These are phyloP conservation scores for Globisporangium sylvaticum DNA, from an alignment of 352 stramenopile genomes.

Conservation along the genomic window DNA sequence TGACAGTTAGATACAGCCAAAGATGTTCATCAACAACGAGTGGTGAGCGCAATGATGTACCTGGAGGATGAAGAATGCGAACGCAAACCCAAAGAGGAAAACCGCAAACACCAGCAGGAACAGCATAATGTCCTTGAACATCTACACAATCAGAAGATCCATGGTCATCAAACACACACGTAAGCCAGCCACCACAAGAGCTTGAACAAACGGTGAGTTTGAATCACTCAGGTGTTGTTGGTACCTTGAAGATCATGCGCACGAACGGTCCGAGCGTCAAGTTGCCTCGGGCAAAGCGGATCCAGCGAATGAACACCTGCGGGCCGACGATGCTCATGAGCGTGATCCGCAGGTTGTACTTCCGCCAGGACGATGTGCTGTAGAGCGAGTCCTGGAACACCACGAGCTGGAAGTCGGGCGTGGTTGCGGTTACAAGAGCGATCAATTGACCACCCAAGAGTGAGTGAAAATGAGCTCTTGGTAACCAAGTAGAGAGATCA, in stretches of 20 bases:
- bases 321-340: conserved; percentile 76
- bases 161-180: no score
- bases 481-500: not conserved
- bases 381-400: conserved; percentile 68
- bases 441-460: not conserved
- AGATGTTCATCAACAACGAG: no score
- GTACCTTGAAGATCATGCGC: conserved; percentile 83
- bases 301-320: conserved; percentile 80
- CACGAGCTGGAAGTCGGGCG: conserved; percentile 44
- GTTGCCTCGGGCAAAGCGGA: conserved; percentile 74
- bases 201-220: no score
- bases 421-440: conserved; percentile 7
- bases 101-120: conserved; percentile 76
- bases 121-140: conserved; percentile 75
- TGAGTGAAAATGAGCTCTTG: not conserved
- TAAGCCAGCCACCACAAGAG: no score
- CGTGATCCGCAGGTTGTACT: conserved; percentile 71
- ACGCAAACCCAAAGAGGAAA: conserved; percentile 71
- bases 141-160: conserved; percentile 29
- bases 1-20: no score
- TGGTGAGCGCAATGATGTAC: no score
- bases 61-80: conserved; percentile 83
- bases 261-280: conserved; percentile 67
- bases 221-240: no score
- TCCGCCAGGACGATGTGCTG: conserved; percentile 41